Conservation (phyloP, 345 rosid species). For the Carallia pectinifolia region DNA sequence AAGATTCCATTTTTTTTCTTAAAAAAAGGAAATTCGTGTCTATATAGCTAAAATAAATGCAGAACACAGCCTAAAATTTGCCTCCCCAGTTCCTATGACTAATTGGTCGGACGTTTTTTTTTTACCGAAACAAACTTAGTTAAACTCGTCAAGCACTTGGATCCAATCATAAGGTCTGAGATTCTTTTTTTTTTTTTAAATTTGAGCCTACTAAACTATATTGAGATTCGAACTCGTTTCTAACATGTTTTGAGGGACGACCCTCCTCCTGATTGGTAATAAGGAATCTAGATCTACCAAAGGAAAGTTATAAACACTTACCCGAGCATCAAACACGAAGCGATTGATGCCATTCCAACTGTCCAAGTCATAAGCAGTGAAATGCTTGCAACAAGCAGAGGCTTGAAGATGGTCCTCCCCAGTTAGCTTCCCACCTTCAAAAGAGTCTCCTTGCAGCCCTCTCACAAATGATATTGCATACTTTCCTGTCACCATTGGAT, state of each 20-base stretch:
- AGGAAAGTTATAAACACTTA: background rate
- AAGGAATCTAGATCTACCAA: background rate
- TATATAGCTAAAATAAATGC: background rate
- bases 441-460: constrained; percentile 33
- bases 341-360: constrained; percentile 29
- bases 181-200: no score
- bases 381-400: constrained; percentile 37
- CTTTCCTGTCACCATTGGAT: constrained; percentile 24
- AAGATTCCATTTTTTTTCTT: no score
- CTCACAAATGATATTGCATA: constrained; percentile 30
- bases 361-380: constrained; percentile 34
- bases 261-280: no score
- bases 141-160: background rate
- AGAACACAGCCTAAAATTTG: background rate
- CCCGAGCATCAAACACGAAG: constrained; percentile 23
- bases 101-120: background rate
- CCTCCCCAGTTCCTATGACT: background rate
- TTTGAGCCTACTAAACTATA: no score
- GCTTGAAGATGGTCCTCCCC: constrained; percentile 25
- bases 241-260: no score
- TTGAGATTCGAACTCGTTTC: no score
- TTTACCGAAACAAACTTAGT: background rate
- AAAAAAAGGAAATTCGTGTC: no score
- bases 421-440: constrained; percentile 22
- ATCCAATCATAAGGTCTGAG: constrained; percentile 17